Percentiles rank a stretch among this genome's conserved stretches.
Evolutionary conservation across 352 stramenopile genomes (phyloP).

Genomic region (Phytophthora colocasiae): DNA sequence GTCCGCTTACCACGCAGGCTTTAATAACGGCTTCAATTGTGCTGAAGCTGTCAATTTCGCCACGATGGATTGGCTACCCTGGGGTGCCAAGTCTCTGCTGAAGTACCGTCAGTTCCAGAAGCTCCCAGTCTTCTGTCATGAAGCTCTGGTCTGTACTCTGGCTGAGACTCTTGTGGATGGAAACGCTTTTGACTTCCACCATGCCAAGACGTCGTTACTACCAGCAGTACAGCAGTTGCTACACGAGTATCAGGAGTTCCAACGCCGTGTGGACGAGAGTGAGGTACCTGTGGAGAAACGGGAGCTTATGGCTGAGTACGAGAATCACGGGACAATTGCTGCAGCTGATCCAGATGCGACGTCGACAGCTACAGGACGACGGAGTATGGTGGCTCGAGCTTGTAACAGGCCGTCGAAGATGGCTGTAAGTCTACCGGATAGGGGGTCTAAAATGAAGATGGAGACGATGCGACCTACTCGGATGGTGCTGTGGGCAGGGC

Average conservation of each 20-base stretch:
- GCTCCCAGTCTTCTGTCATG: constrained; percentile 88
- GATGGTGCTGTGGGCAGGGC: constrained; percentile 86
- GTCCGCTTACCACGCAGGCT: constrained; percentile 97
- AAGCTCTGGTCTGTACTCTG: constrained; percentile 83
- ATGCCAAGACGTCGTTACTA: constrained; percentile 57
- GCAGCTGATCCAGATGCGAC: constrained; percentile 14
- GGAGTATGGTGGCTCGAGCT: constrained; percentile 40
- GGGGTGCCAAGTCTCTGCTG: constrained; percentile 69
- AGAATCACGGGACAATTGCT: constrained; percentile 31
- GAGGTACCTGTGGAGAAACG: constrained; percentile 38
- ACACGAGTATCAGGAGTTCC: constrained; percentile 63
- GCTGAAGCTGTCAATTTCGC: constrained; percentile 93
- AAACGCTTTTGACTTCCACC: constrained; percentile 56
- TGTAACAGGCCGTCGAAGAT: constrained; percentile 31
- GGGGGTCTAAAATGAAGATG: constrained; percentile 42
- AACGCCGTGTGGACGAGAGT: constrained; percentile 43
- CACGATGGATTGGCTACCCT: constrained; percentile 89
- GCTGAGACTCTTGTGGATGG: constrained; percentile 71
- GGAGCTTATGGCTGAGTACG: constrained; percentile 65
- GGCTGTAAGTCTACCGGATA: constrained; percentile 6
- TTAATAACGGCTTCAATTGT: constrained; percentile 97
- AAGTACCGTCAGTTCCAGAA: constrained; percentile 86
- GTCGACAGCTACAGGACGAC: constrained; percentile 40
- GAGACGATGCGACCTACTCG: constrained; percentile 52
- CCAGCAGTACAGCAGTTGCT: constrained; percentile 70